A percentile compares a stretch with the other conserved stretches of the same genome.
Conservation (phyloP, 1,284 basidiomycete species). For the Wolfiporia cocos region DNA sequence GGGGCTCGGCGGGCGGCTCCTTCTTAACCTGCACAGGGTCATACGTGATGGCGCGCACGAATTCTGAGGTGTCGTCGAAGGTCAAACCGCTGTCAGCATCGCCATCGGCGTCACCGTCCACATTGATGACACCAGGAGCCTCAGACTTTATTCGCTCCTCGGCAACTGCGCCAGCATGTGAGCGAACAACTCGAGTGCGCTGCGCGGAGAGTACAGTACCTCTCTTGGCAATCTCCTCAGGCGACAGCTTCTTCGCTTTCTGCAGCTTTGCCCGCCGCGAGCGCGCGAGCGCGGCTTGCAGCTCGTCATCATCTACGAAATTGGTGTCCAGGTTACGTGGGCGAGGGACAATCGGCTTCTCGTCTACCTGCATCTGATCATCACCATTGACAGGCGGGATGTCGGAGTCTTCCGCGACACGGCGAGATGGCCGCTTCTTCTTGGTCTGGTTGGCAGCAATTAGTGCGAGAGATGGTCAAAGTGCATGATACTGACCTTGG, state of each 20-base stretch:
- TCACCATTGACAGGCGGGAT: conserved; percentile 33
- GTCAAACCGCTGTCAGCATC: conserved; percentile 61
- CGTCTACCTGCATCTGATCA: conserved; percentile 76
- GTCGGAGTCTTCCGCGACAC: conserved; percentile 62
- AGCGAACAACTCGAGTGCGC: not conserved
- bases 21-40: conserved; percentile 47
- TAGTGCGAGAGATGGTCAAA: conserved; percentile 1
- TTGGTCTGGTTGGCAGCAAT: conserved; percentile 58
- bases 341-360: conserved; percentile 54
- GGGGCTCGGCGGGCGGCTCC: conserved; percentile 37
- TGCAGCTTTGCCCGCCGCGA: conserved; percentile 79
- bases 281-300: conserved; percentile 89
- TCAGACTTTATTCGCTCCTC: conserved; percentile 54
- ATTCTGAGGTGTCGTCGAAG: conserved; percentile 97
- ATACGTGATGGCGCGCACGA: conserved; percentile 84
- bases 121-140: conserved; percentile 43
- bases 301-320: conserved; percentile 97
- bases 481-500: conserved; percentile 53
- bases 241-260: conserved; percentile 73
- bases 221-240: conserved; percentile 81
- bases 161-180: conserved; percentile 44
- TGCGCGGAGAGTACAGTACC: conserved; percentile 42
- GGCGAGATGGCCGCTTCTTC: conserved; percentile 80
- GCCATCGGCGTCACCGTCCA: conserved; percentile 53
- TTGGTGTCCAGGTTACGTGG: conserved; percentile 74